A percentile compares a stretch with the other conserved stretches of the same genome.
Conservation (phyloP, 2,329 filamentous ascomycete genomes). For the Nothopassalora personata region DNA sequence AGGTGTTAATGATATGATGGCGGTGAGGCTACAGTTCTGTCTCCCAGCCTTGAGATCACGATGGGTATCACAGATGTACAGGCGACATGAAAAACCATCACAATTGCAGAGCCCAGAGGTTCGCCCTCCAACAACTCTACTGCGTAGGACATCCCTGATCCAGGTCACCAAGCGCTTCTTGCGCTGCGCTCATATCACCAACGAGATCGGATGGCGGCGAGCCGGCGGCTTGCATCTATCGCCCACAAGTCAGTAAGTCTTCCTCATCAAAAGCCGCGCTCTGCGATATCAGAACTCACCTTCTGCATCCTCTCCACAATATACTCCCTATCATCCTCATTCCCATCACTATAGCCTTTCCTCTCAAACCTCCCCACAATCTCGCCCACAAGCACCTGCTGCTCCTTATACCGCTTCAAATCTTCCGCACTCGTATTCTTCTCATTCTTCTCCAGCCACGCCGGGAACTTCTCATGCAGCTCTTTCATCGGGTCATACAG, state of each 20-base stretch:
- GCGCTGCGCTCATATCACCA: slow-evolving; percentile 78
- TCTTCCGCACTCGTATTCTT: slow-evolving; percentile 64
- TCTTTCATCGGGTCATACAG: slow-evolving; percentile 99
- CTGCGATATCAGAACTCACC: slow-evolving; percentile 48
- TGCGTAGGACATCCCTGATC: slow-evolving; percentile 60
- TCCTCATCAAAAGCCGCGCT: background rate
- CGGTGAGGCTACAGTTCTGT: background rate
- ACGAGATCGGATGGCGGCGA: slow-evolving; percentile 87
- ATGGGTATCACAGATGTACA: slow-evolving; percentile 28
- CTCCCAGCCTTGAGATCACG: background rate
- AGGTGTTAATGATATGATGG: background rate
- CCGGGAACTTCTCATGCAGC: slow-evolving; percentile 83
- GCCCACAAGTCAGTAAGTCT: slow-evolving; percentile 1
- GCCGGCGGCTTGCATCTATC: slow-evolving; percentile 94
- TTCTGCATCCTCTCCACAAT: slow-evolving; percentile 98
- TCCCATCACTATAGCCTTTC: slow-evolving; percentile 73
- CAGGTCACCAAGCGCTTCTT: slow-evolving; percentile 57
- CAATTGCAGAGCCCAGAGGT: background rate
- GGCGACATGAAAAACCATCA: background rate
- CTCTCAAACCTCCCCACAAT: slow-evolving; percentile 88
- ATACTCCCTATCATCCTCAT: slow-evolving; percentile 76
- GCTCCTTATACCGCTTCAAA: slow-evolving; percentile 71
- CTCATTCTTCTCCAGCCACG: slow-evolving; percentile 76
- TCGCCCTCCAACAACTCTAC: slow-evolving; percentile 30
- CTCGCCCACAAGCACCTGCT: slow-evolving; percentile 72